A percentile compares a stretch with the other conserved stretches of the same genome.
Evolutionary conservation across 768 basidiomycete species (phyloP).

Genomic region (Russula vinacea): DNA sequence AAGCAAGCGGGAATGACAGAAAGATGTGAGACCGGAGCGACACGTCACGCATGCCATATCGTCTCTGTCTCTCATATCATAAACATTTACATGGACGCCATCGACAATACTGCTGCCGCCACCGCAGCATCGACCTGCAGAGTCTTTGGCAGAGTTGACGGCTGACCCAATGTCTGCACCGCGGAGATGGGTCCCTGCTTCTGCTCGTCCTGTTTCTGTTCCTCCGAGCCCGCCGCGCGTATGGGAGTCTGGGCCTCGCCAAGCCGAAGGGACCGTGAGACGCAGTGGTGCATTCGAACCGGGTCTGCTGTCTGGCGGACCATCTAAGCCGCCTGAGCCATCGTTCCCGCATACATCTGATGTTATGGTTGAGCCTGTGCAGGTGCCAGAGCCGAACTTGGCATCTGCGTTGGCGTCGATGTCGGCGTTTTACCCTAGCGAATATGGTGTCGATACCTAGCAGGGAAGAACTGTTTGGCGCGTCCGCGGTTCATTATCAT

Average conservation of each 20-base stretch:
- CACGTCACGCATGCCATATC: no score
- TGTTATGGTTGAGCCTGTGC: no score
- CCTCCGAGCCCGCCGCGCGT: conserved; percentile 14
- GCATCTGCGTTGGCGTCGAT: not conserved
- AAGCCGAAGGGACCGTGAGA: not conserved
- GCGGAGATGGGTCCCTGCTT: not conserved
- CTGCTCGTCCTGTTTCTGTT: not conserved
- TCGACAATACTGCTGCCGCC: not conserved
- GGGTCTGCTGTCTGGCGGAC: not conserved
- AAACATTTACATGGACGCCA: no score
- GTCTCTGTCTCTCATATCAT: no score
- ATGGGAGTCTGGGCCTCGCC: conserved; percentile 21
- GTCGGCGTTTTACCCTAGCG: not conserved
- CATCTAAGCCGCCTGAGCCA: not conserved
- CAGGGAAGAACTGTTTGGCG: conserved; percentile 16
- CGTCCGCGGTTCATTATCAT: not conserved
- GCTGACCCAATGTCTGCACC: not conserved
- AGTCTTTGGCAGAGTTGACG: not conserved
- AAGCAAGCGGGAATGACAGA: no score
- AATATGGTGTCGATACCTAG: not conserved
- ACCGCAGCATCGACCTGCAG: no score
- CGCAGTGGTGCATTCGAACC: not conserved
- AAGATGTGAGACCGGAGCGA: no score
- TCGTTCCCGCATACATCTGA: not conserved
- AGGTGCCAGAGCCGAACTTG: not conserved